Base-by-base conservation (phyloP, 371 early-diverging fungal genomes). In the Blakeslea trispora region DNA sequence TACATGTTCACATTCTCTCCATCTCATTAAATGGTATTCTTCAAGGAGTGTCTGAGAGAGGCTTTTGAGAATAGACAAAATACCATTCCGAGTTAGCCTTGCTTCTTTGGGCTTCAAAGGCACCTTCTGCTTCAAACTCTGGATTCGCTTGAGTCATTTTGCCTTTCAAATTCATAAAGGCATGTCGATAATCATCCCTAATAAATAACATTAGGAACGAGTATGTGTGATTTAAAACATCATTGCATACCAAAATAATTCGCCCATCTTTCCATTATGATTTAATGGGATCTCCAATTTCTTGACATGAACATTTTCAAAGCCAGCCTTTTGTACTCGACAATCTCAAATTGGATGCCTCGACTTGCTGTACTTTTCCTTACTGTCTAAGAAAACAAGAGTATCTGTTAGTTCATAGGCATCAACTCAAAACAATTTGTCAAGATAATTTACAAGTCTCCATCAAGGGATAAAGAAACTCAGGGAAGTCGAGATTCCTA, bases 111-210 rank as follows among this genome's bases (percentile, higher is more conserved):
- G 49, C 41, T 49, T 63, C 58, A 45, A 39, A 63, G 11, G 31
- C 50, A 4, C 56, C 57, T 31, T 18, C 37, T 13, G 61, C 54
- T 37, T 53, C 53, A 44, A 53, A 65, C 17, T 49, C 50, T 0
- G 59, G 47, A 21, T 62, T 58, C 0, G 31, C 28, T 23, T 50
- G 47, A 1, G 47, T 35, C 53, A 71, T 42, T 11, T 50, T 45
- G 13, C 57, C 53, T 41, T 62, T 52, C 22, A 65, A 1, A 13
- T 66, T 63, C 4, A 37, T 31, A 37, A 48, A 61, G 9, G 40
- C 63, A 21, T 68, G 60, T 34, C 22, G 23, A 41, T 61, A 68
- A 42, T 71, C 72, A 14, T 56, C 57, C 70, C 68, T 68, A 42
- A 13, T n/a, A n/a, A 41, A 52, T 17, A 13, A 42, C 22, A 17